phyloP scores from a whole-genome alignment of 345 rosid genomes.

The Arabis hirsuta region DNA sequence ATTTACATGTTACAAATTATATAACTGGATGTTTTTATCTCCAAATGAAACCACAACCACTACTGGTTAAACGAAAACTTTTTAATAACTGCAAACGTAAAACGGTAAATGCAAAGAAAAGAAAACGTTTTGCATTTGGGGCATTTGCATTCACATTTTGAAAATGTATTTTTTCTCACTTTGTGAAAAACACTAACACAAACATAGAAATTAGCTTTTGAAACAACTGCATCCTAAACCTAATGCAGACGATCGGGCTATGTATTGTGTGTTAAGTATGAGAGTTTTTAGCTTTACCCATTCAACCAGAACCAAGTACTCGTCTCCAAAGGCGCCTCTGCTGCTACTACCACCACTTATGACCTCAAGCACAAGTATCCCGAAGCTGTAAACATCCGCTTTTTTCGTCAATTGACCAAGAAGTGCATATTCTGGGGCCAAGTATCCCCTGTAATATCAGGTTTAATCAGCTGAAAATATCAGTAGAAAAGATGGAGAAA shows the following conservation, averaged over 20 bases:
- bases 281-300: constrained; percentile 64
- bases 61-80: neutral
- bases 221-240: too few relatives aligned
- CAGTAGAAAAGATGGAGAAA: neutral
- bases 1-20: neutral
- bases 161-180: neutral
- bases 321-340: constrained; percentile 77
- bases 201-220: neutral
- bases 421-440: constrained; percentile 94
- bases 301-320: constrained; percentile 73
- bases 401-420: constrained; percentile 87
- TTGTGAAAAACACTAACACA: neutral
- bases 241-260: neutral
- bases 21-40: neutral
- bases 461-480: constrained; percentile 27
- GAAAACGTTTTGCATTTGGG: neutral
- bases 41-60: constrained; percentile 8
- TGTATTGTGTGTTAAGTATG: constrained; percentile 1
- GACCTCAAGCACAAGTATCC: constrained; percentile 83
- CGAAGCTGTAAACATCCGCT: constrained; percentile 95
- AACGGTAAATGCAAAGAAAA: neutral
- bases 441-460: constrained; percentile 70
- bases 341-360: constrained; percentile 83
- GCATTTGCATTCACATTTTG: neutral
- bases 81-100: neutral